phyloP scores from a whole-genome alignment of 176 grass and related monocot genomes.

The Zizania latifolia region DNA sequence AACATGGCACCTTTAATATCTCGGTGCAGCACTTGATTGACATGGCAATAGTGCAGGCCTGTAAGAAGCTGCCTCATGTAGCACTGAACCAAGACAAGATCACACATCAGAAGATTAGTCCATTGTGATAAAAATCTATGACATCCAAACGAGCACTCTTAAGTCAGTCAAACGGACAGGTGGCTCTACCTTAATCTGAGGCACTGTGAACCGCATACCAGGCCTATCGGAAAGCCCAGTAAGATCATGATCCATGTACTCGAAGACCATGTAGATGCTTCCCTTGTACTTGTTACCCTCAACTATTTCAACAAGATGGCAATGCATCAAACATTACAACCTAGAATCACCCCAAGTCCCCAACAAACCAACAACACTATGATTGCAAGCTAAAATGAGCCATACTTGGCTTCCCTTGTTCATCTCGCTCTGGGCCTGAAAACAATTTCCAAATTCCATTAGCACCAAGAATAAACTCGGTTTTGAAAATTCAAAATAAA shows the following conservation, averaged over 20 bases:
- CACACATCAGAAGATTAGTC: not conserved
- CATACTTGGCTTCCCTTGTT: slow-evolving; percentile 86
- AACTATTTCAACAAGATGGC: slow-evolving; percentile 27
- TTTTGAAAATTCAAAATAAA: not conserved
- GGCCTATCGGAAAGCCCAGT: slow-evolving; percentile 74
- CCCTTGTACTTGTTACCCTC: slow-evolving; percentile 83
- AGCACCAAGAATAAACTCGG: not conserved
- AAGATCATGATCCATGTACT: slow-evolving; percentile 93
- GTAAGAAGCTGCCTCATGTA: slow-evolving; percentile 88
- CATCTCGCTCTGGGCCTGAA: slow-evolving; percentile 76
- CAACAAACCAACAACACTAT: slow-evolving; percentile 3
- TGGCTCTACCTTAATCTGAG: slow-evolving; percentile 84
- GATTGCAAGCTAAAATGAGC: not conserved
- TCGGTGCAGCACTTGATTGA: slow-evolving; percentile 87
- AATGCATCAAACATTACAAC: not conserved
- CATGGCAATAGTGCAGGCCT: slow-evolving; percentile 79
- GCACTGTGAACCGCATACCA: slow-evolving; percentile 68
- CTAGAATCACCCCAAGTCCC: not conserved
- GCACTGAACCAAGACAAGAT: slow-evolving; percentile 34
- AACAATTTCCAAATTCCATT: not conserved
- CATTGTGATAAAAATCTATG: not conserved
- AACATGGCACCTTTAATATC: slow-evolving; percentile 76
- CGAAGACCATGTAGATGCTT: slow-evolving; percentile 85
- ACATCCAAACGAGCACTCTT: not conserved
- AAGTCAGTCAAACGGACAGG: not conserved